Conservation (phyloP, 768 basidiomycete species). For the Exsudoporus frostii region DNA sequence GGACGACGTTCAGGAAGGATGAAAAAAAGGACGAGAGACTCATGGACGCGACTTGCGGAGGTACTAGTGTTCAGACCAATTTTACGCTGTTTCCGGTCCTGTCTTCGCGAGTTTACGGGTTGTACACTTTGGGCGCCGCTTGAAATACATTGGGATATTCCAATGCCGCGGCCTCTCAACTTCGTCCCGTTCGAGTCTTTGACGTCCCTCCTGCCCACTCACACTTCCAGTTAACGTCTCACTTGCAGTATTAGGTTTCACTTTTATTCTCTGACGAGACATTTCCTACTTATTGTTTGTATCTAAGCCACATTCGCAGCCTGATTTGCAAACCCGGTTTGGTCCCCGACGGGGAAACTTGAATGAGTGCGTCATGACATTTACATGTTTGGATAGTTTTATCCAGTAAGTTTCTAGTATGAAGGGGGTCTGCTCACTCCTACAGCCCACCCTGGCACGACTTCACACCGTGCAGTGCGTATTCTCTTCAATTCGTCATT, state of each 20-base stretch:
- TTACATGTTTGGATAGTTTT: neutral
- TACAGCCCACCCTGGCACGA: neutral
- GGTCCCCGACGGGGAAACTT: neutral
- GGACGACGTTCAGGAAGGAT: slow-evolving; percentile 38
- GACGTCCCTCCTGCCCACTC: too few species aligned
- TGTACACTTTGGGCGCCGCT: slow-evolving; percentile 16
- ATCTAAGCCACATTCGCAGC: neutral
- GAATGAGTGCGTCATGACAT: neutral
- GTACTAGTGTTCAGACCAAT: slow-evolving; percentile 6
- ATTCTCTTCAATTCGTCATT: neutral
- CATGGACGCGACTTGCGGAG: slow-evolving; percentile 30
- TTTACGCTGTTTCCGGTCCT: slow-evolving; percentile 3
- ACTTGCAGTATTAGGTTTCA: neutral
- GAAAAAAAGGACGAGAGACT: slow-evolving; percentile 44
- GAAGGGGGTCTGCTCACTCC: neutral
- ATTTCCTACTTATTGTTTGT: neutral
- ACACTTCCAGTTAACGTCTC: too few species aligned
- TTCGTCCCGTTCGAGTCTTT: too few species aligned
- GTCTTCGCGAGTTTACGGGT: slow-evolving; percentile 30
- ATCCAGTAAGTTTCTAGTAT: neutral
- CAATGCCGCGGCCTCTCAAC: neutral
- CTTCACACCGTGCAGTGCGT: neutral
- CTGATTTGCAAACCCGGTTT: neutral
- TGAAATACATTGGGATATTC: neutral
- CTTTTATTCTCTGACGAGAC: neutral